Percentiles rank a stretch among this genome's conserved stretches.
Evolutionary conservation across 768 basidiomycete genomes (phyloP).

Genomic region (Amanita muscaria): DNA sequence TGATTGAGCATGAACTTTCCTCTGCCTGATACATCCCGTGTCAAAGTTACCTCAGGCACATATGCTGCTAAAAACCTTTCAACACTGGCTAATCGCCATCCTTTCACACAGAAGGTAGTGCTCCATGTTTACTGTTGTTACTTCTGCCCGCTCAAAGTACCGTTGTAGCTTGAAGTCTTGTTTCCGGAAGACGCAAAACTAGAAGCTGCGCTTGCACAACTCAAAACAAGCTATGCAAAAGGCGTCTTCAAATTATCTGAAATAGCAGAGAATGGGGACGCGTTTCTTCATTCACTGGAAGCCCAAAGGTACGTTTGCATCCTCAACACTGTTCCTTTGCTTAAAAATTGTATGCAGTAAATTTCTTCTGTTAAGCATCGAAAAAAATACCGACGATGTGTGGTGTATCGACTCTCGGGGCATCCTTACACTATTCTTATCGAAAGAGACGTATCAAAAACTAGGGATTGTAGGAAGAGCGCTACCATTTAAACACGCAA

Average conservation of each 20-base stretch:
- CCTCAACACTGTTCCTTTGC: not conserved
- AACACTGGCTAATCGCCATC: slow-evolving; percentile 31
- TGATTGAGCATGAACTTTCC: slow-evolving; percentile 11
- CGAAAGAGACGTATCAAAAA: slow-evolving; percentile 48
- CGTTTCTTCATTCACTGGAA: slow-evolving; percentile 18
- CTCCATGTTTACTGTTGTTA: not conserved
- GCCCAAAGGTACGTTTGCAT: slow-evolving; percentile 18
- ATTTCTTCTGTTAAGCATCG: slow-evolving; percentile 28
- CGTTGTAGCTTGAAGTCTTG: slow-evolving; percentile 49
- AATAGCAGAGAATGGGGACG: slow-evolving; percentile 22
- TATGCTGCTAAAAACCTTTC: slow-evolving; percentile 22
- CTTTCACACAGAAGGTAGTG: slow-evolving; percentile 46
- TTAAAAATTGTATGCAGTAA: slow-evolving; percentile 18
- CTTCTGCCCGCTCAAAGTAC: not conserved
- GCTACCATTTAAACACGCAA: slow-evolving; percentile 42
- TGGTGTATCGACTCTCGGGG: slow-evolving; percentile 68
- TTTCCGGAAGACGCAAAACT: slow-evolving; percentile 39
- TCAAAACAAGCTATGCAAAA: slow-evolving; percentile 1
- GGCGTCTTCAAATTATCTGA: slow-evolving; percentile 6
- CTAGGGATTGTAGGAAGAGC: slow-evolving; percentile 52
- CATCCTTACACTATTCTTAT: slow-evolving; percentile 45
- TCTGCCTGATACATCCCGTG: slow-evolving; percentile 15
- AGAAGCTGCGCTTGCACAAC: slow-evolving; percentile 26
- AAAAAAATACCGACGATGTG: slow-evolving; percentile 36
- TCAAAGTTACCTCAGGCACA: slow-evolving; percentile 15